Percentiles rank a stretch among this genome's conserved stretches.
Evolutionary conservation across 2,329 filamentous ascomycete species (phyloP).

Genomic region (Fusarium multiceps): DNA sequence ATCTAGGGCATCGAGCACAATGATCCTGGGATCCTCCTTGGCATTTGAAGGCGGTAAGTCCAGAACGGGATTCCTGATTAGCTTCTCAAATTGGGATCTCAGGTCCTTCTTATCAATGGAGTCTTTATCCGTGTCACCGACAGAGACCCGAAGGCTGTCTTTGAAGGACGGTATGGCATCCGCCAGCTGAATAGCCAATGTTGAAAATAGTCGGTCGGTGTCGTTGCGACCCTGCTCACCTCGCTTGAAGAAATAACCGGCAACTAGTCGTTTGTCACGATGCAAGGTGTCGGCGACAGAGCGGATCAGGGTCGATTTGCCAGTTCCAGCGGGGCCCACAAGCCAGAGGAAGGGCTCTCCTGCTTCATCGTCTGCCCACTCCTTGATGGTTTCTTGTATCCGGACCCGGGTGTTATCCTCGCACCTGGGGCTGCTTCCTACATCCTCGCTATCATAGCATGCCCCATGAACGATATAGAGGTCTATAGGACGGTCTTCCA

Average conservation of each 20-base stretch:
- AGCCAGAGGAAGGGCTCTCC: background rate
- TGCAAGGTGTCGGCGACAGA: background rate
- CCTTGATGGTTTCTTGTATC: fast-evolving
- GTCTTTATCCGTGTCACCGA: fast-evolving
- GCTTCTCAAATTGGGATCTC: background rate
- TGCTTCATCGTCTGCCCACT: background rate
- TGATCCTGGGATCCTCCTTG: background rate
- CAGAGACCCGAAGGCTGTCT: fast-evolving
- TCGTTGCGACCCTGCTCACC: background rate
- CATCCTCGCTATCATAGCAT: background rate
- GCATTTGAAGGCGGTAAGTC: fast-evolving
- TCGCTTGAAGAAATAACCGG: background rate
- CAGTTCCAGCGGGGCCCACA: background rate
- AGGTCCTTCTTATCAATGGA: background rate
- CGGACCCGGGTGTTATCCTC: background rate
- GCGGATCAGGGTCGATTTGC: fast-evolving
- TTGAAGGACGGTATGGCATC: background rate
- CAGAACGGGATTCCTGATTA: fast-evolving
- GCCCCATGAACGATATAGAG: background rate
- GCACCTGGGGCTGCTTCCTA: background rate
- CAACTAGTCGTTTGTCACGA: fast-evolving
- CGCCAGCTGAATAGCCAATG: fast-evolving
- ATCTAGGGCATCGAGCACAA: background rate
- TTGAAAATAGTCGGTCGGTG: background rate
- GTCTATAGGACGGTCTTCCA: background rate